phyloP scores from a whole-genome alignment of 768 basidiomycete genomes.

The Panaeolus papilionaceus region DNA sequence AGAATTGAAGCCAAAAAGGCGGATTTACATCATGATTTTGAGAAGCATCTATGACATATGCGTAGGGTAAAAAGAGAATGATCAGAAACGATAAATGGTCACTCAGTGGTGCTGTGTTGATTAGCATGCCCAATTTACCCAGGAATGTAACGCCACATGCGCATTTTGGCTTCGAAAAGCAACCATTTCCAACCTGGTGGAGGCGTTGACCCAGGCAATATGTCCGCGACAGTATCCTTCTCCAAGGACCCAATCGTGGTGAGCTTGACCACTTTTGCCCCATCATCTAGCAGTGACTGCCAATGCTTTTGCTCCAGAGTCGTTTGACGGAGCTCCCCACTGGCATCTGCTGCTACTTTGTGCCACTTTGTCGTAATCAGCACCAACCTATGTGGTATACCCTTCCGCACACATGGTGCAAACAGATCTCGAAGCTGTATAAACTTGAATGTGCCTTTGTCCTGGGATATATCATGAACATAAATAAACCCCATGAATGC shows the following conservation, averaged over 20 bases:
- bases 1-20: no score
- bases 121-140: no score
- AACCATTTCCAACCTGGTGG: background rate
- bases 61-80: no score
- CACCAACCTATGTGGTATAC: background rate
- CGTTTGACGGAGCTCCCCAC: background rate
- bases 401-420: background rate
- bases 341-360: background rate
- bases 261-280: constrained; percentile 2
- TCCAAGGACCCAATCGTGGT: background rate
- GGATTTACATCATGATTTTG: no score
- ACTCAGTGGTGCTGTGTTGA: no score
- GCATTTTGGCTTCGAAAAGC: background rate
- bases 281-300: background rate
- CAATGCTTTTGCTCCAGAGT: background rate
- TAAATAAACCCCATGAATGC: background rate
- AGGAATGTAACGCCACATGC: background rate
- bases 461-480: background rate
- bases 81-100: no score
- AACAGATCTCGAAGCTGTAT: background rate
- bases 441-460: background rate
- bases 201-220: background rate
- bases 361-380: background rate
- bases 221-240: background rate
- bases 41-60: no score